Conservation (phyloP, 352 stramenopile genomes). For the Pythium dissimile region DNA sequence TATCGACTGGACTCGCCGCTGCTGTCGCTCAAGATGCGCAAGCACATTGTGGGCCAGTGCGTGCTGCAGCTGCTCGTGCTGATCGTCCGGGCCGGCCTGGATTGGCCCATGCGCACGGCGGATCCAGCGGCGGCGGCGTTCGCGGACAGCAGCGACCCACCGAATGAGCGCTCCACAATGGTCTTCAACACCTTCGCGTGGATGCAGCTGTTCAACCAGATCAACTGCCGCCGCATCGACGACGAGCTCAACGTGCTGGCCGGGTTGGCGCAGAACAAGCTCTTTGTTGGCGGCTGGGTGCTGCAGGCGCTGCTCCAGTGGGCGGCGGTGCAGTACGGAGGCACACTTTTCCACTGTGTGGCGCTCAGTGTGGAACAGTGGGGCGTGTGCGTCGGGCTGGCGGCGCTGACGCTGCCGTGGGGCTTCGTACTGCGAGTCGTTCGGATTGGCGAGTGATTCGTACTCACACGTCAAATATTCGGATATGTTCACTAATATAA, state of each 20-base stretch:
- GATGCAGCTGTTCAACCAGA: conserved; percentile 92
- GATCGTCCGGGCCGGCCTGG: conserved; percentile 79
- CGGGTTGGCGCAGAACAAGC: conserved; percentile 85
- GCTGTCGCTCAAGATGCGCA: conserved; percentile 92
- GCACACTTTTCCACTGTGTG: conserved; percentile 63
- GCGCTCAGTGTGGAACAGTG: conserved; percentile 43
- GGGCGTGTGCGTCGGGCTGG: conserved; percentile 47
- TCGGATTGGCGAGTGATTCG: too few species aligned
- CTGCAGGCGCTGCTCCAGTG: conserved; percentile 92
- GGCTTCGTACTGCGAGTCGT: conserved; percentile 38
- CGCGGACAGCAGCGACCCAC: conserved; percentile 36
- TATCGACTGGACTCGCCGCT: conserved; percentile 91
- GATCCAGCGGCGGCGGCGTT: not conserved
- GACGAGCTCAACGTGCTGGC: conserved; percentile 92
- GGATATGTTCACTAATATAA: not conserved
- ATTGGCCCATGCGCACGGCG: conserved; percentile 14
- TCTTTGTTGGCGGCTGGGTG: conserved; percentile 92
- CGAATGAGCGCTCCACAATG: conserved; percentile 74
- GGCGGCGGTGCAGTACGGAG: conserved; percentile 93
- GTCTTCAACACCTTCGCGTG: conserved; percentile 98
- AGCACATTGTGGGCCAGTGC: conserved; percentile 93
- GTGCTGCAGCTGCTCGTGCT: conserved; percentile 91
- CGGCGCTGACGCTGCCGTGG: conserved; percentile 39
- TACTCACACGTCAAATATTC: not conserved
- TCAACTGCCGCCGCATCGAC: conserved; percentile 81